Percentiles rank a stretch among this genome's conserved stretches.
Evolutionary conservation across 1,284 basidiomycete species (phyloP).

Genomic region (Rhizoctonia solani): DNA sequence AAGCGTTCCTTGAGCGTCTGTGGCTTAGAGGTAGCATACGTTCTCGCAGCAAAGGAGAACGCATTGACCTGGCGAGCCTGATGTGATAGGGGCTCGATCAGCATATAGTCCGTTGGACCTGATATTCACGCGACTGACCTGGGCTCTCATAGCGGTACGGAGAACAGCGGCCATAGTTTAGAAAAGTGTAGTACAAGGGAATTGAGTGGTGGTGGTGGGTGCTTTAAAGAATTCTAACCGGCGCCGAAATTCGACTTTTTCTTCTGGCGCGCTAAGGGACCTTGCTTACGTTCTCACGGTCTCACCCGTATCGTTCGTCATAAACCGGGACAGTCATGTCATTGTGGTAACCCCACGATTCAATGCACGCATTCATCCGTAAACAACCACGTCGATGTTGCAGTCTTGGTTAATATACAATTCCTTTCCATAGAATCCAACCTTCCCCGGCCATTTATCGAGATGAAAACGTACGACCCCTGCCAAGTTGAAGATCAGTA

Average conservation of each 20-base stretch:
- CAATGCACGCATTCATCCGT: too few relatives aligned
- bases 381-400: constrained; percentile 7
- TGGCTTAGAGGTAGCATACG: constrained; percentile 62
- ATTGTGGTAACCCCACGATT: too few relatives aligned
- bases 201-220: constrained; percentile 15
- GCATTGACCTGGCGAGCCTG: constrained; percentile 26
- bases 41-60: constrained; percentile 43
- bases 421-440: not conserved
- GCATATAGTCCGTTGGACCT: not conserved
- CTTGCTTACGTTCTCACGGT: constrained; percentile 48
- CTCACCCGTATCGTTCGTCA: constrained; percentile 18
- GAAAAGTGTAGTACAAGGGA: constrained; percentile 20
- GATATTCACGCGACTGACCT: constrained; percentile 35
- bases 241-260: constrained; percentile 26
- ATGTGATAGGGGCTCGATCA: not conserved
- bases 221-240: constrained; percentile 23
- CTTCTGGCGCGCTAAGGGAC: constrained; percentile 39
- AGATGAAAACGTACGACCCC: constrained; percentile 29
- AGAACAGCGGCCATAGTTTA: constrained; percentile 36
- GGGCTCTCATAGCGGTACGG: constrained; percentile 38
- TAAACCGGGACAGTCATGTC: not conserved
- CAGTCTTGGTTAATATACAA: constrained; percentile 25
- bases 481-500: constrained; percentile 21
- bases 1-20: constrained; percentile 87
- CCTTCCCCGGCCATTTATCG: constrained; percentile 5